A percentile compares a stretch with the other conserved stretches of the same genome.
These are phyloP conservation scores for Talaromyces trachyspermus DNA, from an alignment of 495 filamentous ascomycete genomes.

Conservation along the genomic window DNA sequence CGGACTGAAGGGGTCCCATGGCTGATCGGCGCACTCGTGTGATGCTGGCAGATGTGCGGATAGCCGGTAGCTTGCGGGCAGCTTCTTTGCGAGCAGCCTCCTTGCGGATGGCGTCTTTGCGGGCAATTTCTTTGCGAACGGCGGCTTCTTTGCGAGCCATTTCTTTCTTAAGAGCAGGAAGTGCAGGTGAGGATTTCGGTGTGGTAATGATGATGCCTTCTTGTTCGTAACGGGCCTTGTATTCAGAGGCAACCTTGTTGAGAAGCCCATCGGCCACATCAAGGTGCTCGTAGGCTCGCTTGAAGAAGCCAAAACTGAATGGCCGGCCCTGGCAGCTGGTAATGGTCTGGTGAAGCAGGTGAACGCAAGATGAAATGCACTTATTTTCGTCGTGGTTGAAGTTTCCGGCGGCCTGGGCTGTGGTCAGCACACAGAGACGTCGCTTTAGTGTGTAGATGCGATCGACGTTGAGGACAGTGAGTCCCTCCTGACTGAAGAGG, in stretches of 20 bases:
- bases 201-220: constrained; percentile 37
- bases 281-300: constrained; percentile 57
- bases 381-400: constrained; percentile 24
- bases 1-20: too few relatives aligned
- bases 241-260: constrained; percentile 48
- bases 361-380: constrained; percentile 41
- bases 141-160: too few relatives aligned
- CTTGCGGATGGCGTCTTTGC: too few relatives aligned
- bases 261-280: constrained; percentile 47
- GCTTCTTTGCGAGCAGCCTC: constrained; percentile 10
- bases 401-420: constrained; percentile 9
- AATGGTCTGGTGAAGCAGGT: constrained; percentile 56
- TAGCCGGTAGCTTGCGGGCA: constrained; percentile 10
- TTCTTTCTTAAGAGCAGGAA: constrained; percentile 2
- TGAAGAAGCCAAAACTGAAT: constrained; percentile 50
- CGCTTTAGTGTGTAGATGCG: constrained; percentile 68
- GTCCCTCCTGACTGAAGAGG: constrained; percentile 60
- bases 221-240: constrained; percentile 47
- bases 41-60: constrained; percentile 12
- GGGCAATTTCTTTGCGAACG: constrained; percentile 1
- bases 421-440: constrained; percentile 50
- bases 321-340: constrained; percentile 49
- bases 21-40: constrained; percentile 15
- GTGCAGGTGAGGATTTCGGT: constrained; percentile 3
- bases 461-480: constrained; percentile 62